Evolutionary conservation across 2,329 filamentous ascomycete genomes (phyloP).

Genomic region (Tolypocladium paradoxum): DNA sequence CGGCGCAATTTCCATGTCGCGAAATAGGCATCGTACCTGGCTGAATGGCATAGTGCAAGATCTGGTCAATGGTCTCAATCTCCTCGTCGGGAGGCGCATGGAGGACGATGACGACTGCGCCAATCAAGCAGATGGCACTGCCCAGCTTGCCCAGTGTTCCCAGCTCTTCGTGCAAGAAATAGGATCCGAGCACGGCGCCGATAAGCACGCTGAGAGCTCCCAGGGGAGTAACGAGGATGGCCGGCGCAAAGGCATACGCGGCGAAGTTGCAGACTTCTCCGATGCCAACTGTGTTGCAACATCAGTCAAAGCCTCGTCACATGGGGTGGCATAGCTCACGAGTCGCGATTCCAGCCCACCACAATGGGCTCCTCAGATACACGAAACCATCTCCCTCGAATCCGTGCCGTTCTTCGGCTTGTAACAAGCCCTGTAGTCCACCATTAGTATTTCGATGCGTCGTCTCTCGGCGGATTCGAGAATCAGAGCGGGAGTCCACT

Average conservation of each 20-base stretch:
- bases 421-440: slow-evolving; percentile 62
- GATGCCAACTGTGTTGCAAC: slow-evolving; percentile 57
- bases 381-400: slow-evolving; percentile 95
- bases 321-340: slow-evolving; percentile 42
- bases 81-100: slow-evolving; percentile 92
- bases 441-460: not conserved
- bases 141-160: slow-evolving; percentile 89
- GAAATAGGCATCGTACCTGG: slow-evolving; percentile 53
- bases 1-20: not conserved
- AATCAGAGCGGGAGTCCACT: not conserved
- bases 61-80: slow-evolving; percentile 83
- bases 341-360: slow-evolving; percentile 92
- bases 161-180: slow-evolving; percentile 83
- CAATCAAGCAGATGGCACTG: slow-evolving; percentile 91
- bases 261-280: slow-evolving; percentile 97
- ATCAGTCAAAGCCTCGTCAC: slow-evolving; percentile 9
- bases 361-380: slow-evolving; percentile 88
- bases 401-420: slow-evolving; percentile 82
- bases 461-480: not conserved
- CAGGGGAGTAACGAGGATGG: slow-evolving; percentile 93
- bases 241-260: slow-evolving; percentile 94
- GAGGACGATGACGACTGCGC: slow-evolving; percentile 92
- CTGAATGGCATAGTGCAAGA: slow-evolving; percentile 80
- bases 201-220: slow-evolving; percentile 92
- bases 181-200: slow-evolving; percentile 86